These are phyloP conservation scores for Stentor roeselii DNA, from an alignment of 73 alveolate genomes.

Conservation along the genomic window DNA sequence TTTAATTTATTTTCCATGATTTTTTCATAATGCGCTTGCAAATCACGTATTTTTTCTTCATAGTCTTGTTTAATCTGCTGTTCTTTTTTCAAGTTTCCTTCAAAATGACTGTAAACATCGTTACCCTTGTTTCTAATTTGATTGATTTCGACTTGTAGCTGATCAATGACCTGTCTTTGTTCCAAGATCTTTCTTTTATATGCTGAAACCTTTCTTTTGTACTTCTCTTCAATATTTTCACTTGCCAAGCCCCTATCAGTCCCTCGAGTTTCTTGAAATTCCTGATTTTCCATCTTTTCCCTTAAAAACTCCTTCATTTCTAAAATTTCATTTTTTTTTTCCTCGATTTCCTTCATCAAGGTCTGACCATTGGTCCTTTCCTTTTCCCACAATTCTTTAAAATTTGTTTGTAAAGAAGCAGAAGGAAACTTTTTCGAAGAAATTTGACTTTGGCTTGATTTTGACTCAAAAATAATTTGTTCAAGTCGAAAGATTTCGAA, in stretches of 20 bases:
- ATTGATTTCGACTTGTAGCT: background rate
- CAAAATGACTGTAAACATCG: conserved; percentile 24
- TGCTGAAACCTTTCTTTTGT: too few species aligned
- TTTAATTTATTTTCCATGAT: background rate
- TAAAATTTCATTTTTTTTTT: background rate
- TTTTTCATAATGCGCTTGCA: background rate
- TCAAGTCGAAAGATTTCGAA: background rate
- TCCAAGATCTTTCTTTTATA: background rate
- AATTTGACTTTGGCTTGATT: background rate
- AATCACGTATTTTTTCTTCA: background rate
- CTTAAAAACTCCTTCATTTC: background rate
- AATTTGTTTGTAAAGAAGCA: background rate
- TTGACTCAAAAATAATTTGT: too few species aligned
- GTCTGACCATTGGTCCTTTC: background rate
- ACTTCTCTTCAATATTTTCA: background rate
- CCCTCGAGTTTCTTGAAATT: too few species aligned
- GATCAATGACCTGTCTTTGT: background rate
- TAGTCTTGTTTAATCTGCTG: background rate
- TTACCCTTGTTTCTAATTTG: too few species aligned
- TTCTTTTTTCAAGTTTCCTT: too few species aligned
- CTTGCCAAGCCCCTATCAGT: background rate
- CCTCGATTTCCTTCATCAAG: background rate
- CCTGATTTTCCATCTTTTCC: background rate
- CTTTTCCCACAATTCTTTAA: background rate
- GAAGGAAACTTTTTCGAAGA: too few species aligned